phyloP scores from a whole-genome alignment of 2,329 filamentous ascomycete genomes.

The Nothomitra cinnamomea region DNA sequence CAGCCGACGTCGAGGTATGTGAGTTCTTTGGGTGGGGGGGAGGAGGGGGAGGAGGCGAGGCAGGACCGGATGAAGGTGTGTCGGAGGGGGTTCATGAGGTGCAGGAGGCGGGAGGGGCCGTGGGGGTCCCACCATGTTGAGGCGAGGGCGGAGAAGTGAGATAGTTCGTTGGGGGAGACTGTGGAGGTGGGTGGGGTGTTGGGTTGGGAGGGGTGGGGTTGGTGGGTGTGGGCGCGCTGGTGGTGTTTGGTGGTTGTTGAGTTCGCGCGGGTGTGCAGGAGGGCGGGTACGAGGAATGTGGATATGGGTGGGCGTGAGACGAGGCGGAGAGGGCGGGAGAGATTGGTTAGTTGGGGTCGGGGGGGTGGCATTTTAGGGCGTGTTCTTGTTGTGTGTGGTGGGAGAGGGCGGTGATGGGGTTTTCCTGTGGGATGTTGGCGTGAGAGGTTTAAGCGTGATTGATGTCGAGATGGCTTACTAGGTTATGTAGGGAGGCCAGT shows the following conservation, averaged over 20 bases:
- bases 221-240: background rate
- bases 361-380: background rate
- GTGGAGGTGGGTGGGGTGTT: conserved; percentile 27
- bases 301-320: background rate
- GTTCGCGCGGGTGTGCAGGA: background rate
- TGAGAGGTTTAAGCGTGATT: too few species aligned
- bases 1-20: conserved; percentile 85
- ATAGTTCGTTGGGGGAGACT: conserved; percentile 76
- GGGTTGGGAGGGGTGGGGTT: background rate
- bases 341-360: background rate
- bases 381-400: too few species aligned
- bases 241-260: background rate
- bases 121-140: conserved; percentile 95
- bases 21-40: conserved; percentile 22
- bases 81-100: conserved; percentile 94
- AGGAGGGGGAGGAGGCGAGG: conserved; percentile 32
- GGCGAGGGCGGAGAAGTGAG: conserved; percentile 86
- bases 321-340: background rate
- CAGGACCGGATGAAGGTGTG: conserved; percentile 79
- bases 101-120: conserved; percentile 77
- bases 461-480: too few species aligned
- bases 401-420: too few species aligned
- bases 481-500: too few species aligned
- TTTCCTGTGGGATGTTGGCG: too few species aligned
- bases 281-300: background rate